phyloP scores from a whole-genome alignment of 495 filamentous ascomycete genomes.

The Chaetomium cochliodes region DNA sequence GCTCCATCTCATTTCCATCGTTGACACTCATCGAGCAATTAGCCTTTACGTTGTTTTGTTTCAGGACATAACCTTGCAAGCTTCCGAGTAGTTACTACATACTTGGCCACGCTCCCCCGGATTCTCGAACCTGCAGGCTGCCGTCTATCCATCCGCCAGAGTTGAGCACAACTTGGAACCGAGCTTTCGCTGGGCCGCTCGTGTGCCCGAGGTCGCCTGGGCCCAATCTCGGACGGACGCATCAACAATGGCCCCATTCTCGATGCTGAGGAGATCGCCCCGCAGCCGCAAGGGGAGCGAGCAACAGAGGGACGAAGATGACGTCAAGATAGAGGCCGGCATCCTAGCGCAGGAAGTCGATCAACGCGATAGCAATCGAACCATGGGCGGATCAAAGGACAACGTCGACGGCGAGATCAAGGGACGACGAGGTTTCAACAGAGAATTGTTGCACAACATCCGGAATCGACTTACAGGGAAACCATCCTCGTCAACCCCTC shows the following conservation, averaged over 20 bases:
- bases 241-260: constrained; percentile 37
- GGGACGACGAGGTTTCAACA: constrained; percentile 36
- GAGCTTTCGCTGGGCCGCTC: constrained; percentile 1
- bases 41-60: neutral
- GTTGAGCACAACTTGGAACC: neutral
- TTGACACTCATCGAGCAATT: neutral
- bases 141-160: neutral
- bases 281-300: constrained; percentile 23
- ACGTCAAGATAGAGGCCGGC: constrained; percentile 21
- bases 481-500: constrained; percentile 30
- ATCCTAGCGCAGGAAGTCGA: constrained; percentile 8
- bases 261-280: constrained; percentile 32
- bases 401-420: constrained; percentile 21
- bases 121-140: constrained; percentile 2
- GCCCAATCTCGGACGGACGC: neutral
- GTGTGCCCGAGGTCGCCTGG: constrained; percentile 11
- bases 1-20: neutral
- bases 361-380: constrained; percentile 12
- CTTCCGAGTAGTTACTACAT: neutral
- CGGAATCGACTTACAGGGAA: constrained; percentile 33
- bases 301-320: constrained; percentile 17
- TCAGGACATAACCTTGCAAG: neutral
- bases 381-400: neutral
- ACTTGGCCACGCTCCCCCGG: neutral
- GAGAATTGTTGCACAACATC: constrained; percentile 40